phyloP scores from a whole-genome alignment of 176 grass and related monocot genomes.

The Oryza meyeriana region DNA sequence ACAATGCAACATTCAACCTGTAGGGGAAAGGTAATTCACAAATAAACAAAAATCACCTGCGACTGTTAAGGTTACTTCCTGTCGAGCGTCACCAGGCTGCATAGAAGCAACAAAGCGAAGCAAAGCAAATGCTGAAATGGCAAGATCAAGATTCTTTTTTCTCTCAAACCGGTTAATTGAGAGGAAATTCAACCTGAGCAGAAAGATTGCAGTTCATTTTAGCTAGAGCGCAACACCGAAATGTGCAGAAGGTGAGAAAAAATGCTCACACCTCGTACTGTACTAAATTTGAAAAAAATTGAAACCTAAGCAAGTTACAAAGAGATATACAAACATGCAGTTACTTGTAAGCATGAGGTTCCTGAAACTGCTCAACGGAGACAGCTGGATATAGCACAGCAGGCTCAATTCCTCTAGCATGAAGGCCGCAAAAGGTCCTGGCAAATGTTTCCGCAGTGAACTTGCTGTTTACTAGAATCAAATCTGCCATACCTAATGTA shows the following conservation, averaged over 20 bases:
- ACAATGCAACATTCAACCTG: neutral
- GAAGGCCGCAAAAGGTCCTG: conserved; percentile 62
- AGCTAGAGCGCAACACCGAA: neutral
- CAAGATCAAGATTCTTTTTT: conserved; percentile 90
- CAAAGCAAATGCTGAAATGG: conserved; percentile 91
- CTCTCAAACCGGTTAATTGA: conserved; percentile 97
- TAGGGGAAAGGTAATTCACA: neutral
- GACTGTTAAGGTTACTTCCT: conserved; percentile 70
- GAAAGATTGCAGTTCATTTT: conserved; percentile 13
- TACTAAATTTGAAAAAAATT: neutral
- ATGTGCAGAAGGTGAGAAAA: neutral
- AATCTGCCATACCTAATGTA: conserved; percentile 78
- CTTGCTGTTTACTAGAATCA: conserved; percentile 95
- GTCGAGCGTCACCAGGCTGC: conserved; percentile 36
- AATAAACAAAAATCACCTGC: conserved; percentile 60
- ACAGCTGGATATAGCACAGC: conserved; percentile 89
- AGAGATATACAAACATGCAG: conserved; percentile 57
- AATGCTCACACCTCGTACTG: neutral
- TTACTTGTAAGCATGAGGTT: conserved; percentile 80
- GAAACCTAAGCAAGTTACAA: conserved; percentile 37
- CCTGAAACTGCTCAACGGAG: conserved; percentile 77
- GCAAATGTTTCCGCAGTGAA: conserved; percentile 87
- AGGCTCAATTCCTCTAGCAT: conserved; percentile 66
- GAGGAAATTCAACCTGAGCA: conserved; percentile 85
- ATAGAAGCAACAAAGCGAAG: conserved; percentile 46